Base-by-base conservation (phyloP, 306 rosid species). In the Pyrus pyrifolia region DNA sequence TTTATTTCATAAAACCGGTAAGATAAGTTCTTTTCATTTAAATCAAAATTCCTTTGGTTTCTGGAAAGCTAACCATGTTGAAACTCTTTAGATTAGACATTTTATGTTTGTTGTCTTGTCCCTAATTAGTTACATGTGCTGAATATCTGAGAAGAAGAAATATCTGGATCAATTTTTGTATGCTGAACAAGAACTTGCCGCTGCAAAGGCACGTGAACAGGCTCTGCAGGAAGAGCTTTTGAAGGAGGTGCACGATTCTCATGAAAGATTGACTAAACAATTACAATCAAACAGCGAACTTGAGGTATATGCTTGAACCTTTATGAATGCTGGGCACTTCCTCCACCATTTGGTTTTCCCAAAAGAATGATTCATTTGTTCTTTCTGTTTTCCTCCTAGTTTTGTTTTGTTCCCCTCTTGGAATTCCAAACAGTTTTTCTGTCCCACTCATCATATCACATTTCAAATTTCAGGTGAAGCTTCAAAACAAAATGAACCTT, bases 131-230 rank as follows among this genome's bases (percentile, higher is more conserved):
- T 72, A 38, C 61, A 60, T 71, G 77, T 75, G 76, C 45, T 77
- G 60, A 91, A 97, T 89, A 74, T 79, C 85, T 15, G 97, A 92
- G 84, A 88, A 88, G 88, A 91, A 89, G 81, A 88, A 84, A 70
- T 82, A 83, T 78, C 73, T 83, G 82, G 97, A 95, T 60, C 87
- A 85, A 80, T 87, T 89, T 55, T 74, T 89, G 35, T 78, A 84
- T 58, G 73, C 81, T 0, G 86, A 95, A 68, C 97, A 95, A 81
- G 97, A 95, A 83, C 97, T 95, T 30, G 92, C 96, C 25, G 98
- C 98, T 76, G 87, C 97, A 38, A 90, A 86, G 85, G 93, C 89
- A 59, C 96, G 97, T 2, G 92, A 95, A 74, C 83, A 88, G 71
- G 87, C 86, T 49, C 85, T 95, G 69, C 97, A 95, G 70, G 88